Evolutionary conservation across 495 filamentous ascomycete genomes (phyloP).

Genomic region (Aspergillus funiculosus): DNA sequence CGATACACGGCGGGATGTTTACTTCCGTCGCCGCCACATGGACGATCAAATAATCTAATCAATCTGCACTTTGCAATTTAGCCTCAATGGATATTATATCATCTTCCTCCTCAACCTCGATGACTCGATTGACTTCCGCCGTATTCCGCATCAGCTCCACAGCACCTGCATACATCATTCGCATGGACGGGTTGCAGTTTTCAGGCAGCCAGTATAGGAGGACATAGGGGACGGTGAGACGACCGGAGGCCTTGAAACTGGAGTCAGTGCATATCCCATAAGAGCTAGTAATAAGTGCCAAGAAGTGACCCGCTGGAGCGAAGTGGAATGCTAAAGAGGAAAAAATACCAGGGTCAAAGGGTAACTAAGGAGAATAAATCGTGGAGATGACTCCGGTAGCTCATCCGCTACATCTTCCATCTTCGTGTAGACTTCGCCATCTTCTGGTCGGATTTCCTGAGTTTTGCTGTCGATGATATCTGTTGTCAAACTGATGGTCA

Average conservation of each 20-base stretch:
- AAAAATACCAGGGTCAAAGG: slow-evolving; percentile 69
- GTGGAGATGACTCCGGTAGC: slow-evolving; percentile 84
- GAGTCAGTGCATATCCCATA: background rate
- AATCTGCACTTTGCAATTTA: slow-evolving; percentile 48
- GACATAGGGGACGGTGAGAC: slow-evolving; percentile 75
- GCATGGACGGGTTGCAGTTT: slow-evolving; percentile 74
- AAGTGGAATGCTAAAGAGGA: background rate
- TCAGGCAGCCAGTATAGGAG: slow-evolving; percentile 88
- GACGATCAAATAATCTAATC: background rate
- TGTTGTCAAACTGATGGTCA: slow-evolving; percentile 16
- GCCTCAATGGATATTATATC: slow-evolving; percentile 70
- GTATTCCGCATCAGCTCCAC: slow-evolving; percentile 92
- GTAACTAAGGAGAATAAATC: slow-evolving; percentile 85
- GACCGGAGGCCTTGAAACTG: slow-evolving; percentile 50
- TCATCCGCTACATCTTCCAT: slow-evolving; percentile 78
- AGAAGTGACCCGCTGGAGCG: background rate
- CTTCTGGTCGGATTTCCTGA: slow-evolving; percentile 74
- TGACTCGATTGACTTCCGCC: slow-evolving; percentile 72
- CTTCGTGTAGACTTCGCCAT: slow-evolving; percentile 70
- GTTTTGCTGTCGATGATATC: slow-evolving; percentile 73
- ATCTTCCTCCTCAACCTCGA: slow-evolving; percentile 71
- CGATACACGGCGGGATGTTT: too few relatives aligned
- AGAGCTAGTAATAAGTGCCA: background rate
- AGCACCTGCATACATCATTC: slow-evolving; percentile 93
- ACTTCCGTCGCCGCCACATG: too few relatives aligned